These are phyloP conservation scores for Hyaloperonospora brassicae DNA, from an alignment of 352 stramenopile species.

Conservation along the genomic window DNA sequence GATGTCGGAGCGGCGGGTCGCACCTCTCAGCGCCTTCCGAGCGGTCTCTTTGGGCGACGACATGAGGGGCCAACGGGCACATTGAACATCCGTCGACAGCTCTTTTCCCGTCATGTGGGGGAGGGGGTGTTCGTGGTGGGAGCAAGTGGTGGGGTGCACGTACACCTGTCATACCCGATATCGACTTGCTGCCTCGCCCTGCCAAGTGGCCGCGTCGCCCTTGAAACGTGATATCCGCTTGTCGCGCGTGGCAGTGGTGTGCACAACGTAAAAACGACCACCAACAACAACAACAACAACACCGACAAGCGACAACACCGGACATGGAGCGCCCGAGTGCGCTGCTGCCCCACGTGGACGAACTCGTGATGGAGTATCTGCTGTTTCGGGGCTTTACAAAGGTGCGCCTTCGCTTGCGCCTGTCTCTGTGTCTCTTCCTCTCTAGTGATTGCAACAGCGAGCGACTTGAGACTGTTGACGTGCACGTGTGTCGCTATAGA, in stretches of 20 bases:
- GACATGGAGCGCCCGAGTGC: constrained; percentile 31
- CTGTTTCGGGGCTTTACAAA: constrained; percentile 82
- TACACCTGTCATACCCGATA: no score
- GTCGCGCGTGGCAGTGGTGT: background rate
- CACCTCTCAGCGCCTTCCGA: constrained; percentile 11
- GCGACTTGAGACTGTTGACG: constrained; percentile 3
- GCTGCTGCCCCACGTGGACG: constrained; percentile 71
- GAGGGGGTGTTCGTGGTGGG: no score
- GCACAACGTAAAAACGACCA: constrained; percentile 14
- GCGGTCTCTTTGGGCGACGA: constrained; percentile 9
- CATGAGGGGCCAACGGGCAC: constrained; percentile 23
- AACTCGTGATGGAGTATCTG: constrained; percentile 82
- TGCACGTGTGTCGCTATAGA: constrained; percentile 21
- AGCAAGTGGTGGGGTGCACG: background rate
- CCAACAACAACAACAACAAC: constrained; percentile 10
- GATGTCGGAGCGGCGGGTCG: constrained; percentile 13
- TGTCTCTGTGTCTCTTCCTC: background rate
- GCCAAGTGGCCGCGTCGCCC: no score
- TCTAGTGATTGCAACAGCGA: constrained; percentile 1
- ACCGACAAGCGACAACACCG: constrained; percentile 6
- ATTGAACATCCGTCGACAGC: no score
- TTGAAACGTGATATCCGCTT: no score
- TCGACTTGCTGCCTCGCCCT: no score
- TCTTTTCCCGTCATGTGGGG: no score
- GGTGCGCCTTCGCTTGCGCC: constrained; percentile 9